Conservation (phyloP, 2,329 filamentous ascomycete genomes). For the Akanthomyces dipterigenus region DNA sequence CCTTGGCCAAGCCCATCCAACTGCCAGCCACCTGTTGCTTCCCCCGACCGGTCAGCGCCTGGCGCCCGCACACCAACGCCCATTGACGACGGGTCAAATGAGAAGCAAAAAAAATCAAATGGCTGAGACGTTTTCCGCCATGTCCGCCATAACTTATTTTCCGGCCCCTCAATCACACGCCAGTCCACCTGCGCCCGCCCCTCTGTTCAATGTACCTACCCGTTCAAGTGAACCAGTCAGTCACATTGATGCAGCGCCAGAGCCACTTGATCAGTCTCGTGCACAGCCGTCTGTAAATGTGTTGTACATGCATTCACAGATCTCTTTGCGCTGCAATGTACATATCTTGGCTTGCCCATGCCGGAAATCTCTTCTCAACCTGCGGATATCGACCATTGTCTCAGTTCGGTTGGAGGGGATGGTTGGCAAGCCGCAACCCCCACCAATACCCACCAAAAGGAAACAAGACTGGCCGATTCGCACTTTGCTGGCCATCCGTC, state of each 20-base stretch:
- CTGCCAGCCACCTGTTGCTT: conserved; percentile 1
- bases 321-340: not conserved
- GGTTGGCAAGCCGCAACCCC: not conserved
- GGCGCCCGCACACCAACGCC: not conserved
- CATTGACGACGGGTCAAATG: not conserved
- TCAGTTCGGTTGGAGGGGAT: not conserved
- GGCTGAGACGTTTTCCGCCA: conserved; percentile 3
- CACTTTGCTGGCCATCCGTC: not conserved
- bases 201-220: not conserved
- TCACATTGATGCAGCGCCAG: not conserved
- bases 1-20: not conserved
- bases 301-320: not conserved
- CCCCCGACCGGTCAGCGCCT: conserved; percentile 1
- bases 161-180: not conserved
- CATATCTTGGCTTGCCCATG: not conserved
- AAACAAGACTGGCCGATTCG: not conserved
- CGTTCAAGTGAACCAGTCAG: not conserved
- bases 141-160: not conserved
- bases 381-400: not conserved
- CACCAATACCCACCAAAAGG: not conserved
- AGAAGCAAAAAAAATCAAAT: conserved; percentile 10
- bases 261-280: not conserved
- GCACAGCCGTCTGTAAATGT: not conserved
- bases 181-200: not conserved
- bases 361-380: not conserved